These are phyloP conservation scores for Fusarium lyarnte DNA, from an alignment of 2,329 filamentous ascomycete species.

Conservation along the genomic window DNA sequence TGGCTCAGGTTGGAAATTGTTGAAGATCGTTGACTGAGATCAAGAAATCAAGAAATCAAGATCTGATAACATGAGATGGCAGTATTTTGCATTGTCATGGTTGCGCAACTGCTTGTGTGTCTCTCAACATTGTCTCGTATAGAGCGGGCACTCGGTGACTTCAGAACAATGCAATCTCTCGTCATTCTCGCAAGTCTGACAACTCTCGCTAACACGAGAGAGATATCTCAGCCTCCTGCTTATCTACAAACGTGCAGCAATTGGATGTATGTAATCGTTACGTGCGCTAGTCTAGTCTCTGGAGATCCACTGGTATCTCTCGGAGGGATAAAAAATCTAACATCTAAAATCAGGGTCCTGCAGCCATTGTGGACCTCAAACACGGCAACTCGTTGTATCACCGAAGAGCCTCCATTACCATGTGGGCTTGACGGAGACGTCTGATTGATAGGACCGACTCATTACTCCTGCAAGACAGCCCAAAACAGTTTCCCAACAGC, in stretches of 20 bases:
- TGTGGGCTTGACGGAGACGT: slow-evolving; percentile 36
- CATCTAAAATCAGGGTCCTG: slow-evolving; percentile 35
- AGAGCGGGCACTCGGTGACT: neutral
- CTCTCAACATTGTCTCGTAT: neutral
- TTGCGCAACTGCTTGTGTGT: neutral
- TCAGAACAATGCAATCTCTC: neutral
- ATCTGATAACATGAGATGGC: neutral
- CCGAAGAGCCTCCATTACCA: slow-evolving; percentile 44
- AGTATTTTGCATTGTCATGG: neutral
- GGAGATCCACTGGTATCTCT: slow-evolving; percentile 28
- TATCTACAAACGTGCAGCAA: slow-evolving; percentile 27
- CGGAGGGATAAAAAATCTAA: slow-evolving; percentile 1
- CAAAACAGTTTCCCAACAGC: slow-evolving; percentile 18
- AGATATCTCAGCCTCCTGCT: slow-evolving; percentile 12
- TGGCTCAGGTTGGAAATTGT: neutral
- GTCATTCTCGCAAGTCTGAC: slow-evolving; percentile 4
- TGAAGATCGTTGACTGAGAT: neutral
- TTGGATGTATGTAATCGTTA: slow-evolving; percentile 39
- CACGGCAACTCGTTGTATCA: slow-evolving; percentile 27
- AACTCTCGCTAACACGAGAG: neutral
- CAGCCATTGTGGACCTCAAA: slow-evolving; percentile 31
- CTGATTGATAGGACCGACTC: slow-evolving; percentile 38
- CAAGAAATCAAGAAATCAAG: neutral
- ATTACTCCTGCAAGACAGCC: slow-evolving; percentile 11
- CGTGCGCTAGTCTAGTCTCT: slow-evolving; percentile 35